A percentile compares a stretch with the other conserved stretches of the same genome.
Conservation (phyloP, 2,329 filamentous ascomycete species). For the Ascochyta clinopodiicola region DNA sequence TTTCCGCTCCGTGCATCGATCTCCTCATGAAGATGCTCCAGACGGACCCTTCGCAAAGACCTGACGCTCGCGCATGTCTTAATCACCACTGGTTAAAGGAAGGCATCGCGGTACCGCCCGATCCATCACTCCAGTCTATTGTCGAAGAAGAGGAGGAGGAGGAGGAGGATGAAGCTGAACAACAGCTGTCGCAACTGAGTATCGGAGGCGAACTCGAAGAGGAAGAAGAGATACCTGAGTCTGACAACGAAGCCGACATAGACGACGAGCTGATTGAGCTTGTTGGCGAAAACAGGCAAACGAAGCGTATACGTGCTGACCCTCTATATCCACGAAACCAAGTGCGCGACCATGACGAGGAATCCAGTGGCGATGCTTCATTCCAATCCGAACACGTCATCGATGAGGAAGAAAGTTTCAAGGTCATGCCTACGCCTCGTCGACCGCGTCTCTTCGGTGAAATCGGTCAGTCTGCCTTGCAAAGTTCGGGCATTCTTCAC, state of each 20-base stretch:
- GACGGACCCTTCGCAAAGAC: slow-evolving; percentile 77
- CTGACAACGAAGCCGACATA: slow-evolving; percentile 37
- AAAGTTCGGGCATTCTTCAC: slow-evolving; percentile 58
- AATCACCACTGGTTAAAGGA: slow-evolving; percentile 75
- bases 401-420: slow-evolving; percentile 40
- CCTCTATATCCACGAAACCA: slow-evolving; percentile 49
- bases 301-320: slow-evolving; percentile 55
- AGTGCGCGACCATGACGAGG: slow-evolving; percentile 43
- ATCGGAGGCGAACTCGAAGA: slow-evolving; percentile 46
- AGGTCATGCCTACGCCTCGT: slow-evolving; percentile 30
- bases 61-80: slow-evolving; percentile 74
- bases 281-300: slow-evolving; percentile 40
- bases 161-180: slow-evolving; percentile 31
- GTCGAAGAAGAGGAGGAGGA: slow-evolving; percentile 66
- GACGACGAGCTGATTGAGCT: slow-evolving; percentile 46
- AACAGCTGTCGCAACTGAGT: slow-evolving; percentile 58
- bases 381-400: slow-evolving; percentile 41
- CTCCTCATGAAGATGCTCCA: slow-evolving; percentile 82
- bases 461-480: slow-evolving; percentile 62
- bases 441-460: slow-evolving; percentile 65
- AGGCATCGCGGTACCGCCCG: slow-evolving; percentile 49
- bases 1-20: slow-evolving; percentile 73
- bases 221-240: slow-evolving; percentile 41
- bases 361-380: slow-evolving; percentile 50
- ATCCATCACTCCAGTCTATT: slow-evolving; percentile 49